Conservation (phyloP, 352 stramenopile genomes). For the Pythium aristosporum region DNA sequence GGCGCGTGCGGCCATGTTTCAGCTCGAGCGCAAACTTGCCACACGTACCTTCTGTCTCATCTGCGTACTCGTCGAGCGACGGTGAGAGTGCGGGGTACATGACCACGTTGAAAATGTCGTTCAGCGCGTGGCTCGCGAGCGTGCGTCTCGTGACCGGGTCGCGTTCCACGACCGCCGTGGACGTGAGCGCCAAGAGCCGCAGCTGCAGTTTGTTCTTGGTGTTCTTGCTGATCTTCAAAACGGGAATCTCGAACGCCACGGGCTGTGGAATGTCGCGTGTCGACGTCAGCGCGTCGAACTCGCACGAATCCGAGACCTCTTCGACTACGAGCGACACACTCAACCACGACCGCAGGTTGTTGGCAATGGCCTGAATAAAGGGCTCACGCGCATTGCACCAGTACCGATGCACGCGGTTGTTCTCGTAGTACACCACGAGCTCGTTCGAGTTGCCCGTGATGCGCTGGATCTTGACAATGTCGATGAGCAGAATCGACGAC, state of each 20-base stretch:
- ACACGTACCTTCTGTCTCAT: slow-evolving; percentile 54
- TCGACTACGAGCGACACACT: slow-evolving; percentile 80
- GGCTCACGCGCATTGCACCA: slow-evolving; percentile 84
- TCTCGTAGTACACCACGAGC: slow-evolving; percentile 82
- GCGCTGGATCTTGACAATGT: slow-evolving; percentile 88
- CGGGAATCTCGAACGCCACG: slow-evolving; percentile 82
- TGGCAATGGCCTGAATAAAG: slow-evolving; percentile 85
- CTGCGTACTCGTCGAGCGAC: slow-evolving; percentile 42
- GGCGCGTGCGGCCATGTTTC: slow-evolving; percentile 77
- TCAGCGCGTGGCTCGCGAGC: slow-evolving; percentile 59
- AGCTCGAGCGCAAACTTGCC: slow-evolving; percentile 85
- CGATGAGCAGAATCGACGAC: slow-evolving; percentile 82
- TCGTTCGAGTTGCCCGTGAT: slow-evolving; percentile 85
- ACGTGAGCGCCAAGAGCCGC: slow-evolving; percentile 68
- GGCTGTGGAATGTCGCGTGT: slow-evolving; percentile 78
- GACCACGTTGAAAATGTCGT: slow-evolving; percentile 86
- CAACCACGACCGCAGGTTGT: slow-evolving; percentile 86
- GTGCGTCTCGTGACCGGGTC: slow-evolving; percentile 73
- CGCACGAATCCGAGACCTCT: slow-evolving; percentile 79
- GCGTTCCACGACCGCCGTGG: slow-evolving; percentile 68
- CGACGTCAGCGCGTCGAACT: slow-evolving; percentile 80
- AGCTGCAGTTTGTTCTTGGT: slow-evolving; percentile 66
- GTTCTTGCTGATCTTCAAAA: slow-evolving; percentile 87
- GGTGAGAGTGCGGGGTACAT: slow-evolving; percentile 84
- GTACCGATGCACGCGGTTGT: slow-evolving; percentile 86